Percentiles rank a stretch among this genome's conserved stretches.
Evolutionary conservation across 768 basidiomycete genomes (phyloP).

Genomic region (Pleurotus citrinopileatus): DNA sequence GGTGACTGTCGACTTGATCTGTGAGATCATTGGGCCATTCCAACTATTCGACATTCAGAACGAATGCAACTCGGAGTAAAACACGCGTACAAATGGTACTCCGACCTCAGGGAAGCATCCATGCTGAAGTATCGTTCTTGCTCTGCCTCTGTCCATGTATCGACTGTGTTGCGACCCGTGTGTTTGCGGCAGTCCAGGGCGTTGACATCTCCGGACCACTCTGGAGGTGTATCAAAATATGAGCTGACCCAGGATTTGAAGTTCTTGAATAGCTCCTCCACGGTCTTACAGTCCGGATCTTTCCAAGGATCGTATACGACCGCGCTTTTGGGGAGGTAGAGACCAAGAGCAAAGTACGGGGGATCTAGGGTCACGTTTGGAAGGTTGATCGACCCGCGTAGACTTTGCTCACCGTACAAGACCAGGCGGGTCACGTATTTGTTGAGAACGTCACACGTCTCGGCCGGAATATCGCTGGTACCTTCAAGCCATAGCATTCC

Average conservation of each 20-base stretch:
- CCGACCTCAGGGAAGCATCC: conserved; percentile 15
- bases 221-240: conserved; percentile 18
- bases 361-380: conserved; percentile 31
- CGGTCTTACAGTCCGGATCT: conserved; percentile 19
- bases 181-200: conserved; percentile 21
- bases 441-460: conserved; percentile 3
- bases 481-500: conserved; percentile 8
- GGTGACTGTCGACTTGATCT: conserved; percentile 6
- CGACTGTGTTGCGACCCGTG: conserved; percentile 15
- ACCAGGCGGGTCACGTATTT: conserved; percentile 14
- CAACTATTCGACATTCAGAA: conserved; percentile 12
- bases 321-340: conserved; percentile 17
- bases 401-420: conserved; percentile 18
- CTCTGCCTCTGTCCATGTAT: conserved; percentile 20
- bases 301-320: conserved; percentile 18
- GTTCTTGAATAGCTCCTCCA: conserved; percentile 7
- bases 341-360: conserved; percentile 26
- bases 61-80: conserved; percentile 18
- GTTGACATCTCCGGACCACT: conserved; percentile 10
- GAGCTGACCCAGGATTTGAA: conserved; percentile 12
- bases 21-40: conserved; percentile 20
- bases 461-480: conserved; percentile 6
- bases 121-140: conserved; percentile 15
- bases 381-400: too few relatives aligned
- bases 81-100: conserved; percentile 20